Evolutionary conservation across 345 rosid species (phyloP).

Genomic region (Trapa bicornis): DNA sequence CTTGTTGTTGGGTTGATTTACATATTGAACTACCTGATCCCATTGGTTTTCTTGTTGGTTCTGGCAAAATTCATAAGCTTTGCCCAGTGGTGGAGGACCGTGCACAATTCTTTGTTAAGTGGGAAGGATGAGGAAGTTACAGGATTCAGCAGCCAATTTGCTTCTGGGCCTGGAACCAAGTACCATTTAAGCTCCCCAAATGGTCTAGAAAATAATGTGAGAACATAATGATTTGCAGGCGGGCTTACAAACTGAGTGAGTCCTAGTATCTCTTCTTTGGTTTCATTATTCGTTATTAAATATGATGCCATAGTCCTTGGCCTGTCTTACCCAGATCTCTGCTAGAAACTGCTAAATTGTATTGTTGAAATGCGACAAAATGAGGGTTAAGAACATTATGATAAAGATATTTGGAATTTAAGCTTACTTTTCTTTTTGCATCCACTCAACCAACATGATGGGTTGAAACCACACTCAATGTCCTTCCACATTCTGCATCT

Average conservation of each 20-base stretch:
- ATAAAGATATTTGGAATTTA: no score
- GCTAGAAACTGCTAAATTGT: no score
- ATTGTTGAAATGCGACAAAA: no score
- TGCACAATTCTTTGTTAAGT: background rate
- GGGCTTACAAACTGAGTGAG: background rate
- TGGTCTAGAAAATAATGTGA: background rate
- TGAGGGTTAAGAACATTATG: no score
- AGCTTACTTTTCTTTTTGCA: no score
- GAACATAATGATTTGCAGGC: background rate
- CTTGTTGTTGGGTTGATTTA: background rate
- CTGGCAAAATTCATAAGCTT: background rate
- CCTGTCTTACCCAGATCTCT: background rate
- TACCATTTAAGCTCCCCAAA: background rate
- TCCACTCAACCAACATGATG: no score
- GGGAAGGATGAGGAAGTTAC: background rate
- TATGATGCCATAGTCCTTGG: background rate
- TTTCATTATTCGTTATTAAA: background rate
- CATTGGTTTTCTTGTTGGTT: background rate
- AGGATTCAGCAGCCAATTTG: background rate
- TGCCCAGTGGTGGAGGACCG: background rate
- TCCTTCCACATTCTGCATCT: background rate
- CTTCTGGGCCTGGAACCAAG: background rate
- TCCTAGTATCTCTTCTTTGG: background rate
- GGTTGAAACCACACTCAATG: background rate
- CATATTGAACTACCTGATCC: background rate